These are phyloP conservation scores for Eremothecium gossypii DNA, from an alignment of 1,139 yeast genomes.

Conservation along the genomic window DNA sequence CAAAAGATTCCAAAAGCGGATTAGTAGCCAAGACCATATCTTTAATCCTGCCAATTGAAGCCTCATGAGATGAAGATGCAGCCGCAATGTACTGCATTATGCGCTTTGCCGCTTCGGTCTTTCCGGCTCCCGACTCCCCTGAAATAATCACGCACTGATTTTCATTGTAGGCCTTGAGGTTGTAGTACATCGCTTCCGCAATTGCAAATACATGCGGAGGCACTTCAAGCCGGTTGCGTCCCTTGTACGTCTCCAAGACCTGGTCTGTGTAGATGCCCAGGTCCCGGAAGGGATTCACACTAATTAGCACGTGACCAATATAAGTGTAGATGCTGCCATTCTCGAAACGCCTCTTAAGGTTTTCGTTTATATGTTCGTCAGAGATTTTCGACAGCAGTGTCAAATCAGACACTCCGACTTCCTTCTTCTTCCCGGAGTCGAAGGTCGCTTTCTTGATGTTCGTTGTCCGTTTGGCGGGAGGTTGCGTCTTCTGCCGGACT, in stretches of 20 bases:
- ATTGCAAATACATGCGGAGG: constrained; percentile 99
- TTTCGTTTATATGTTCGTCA: constrained; percentile 89
- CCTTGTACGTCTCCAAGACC: constrained; percentile 67
- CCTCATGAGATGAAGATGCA: constrained; percentile 52
- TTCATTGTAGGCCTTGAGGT: constrained; percentile 88
- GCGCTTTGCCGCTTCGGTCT: constrained; percentile 96
- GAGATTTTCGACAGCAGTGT: constrained; percentile 81
- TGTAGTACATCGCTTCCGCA: constrained; percentile 95
- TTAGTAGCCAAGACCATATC: constrained; percentile 98
- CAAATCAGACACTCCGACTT: constrained; percentile 94
- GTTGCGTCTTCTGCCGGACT: constrained; percentile 51
- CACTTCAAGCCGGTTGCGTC: constrained; percentile 87
- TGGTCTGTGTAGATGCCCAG: constrained; percentile 87
- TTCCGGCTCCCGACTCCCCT: constrained; percentile 99
- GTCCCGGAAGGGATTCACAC: constrained; percentile 94
- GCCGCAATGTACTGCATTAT: constrained; percentile 98
- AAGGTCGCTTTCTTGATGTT: constrained; percentile 85
- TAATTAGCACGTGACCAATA: constrained; percentile 81
- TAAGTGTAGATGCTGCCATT: constrained; percentile 86
- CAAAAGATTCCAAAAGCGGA: constrained; percentile 92
- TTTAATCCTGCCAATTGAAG: constrained; percentile 70
- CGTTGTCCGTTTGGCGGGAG: constrained; percentile 39
- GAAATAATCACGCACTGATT: constrained; percentile 97
- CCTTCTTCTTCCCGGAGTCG: constrained; percentile 81
- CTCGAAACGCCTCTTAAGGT: constrained; percentile 78